Conservation (phyloP, 2,329 filamentous ascomycete genomes). For the Elsinoe batatas region DNA sequence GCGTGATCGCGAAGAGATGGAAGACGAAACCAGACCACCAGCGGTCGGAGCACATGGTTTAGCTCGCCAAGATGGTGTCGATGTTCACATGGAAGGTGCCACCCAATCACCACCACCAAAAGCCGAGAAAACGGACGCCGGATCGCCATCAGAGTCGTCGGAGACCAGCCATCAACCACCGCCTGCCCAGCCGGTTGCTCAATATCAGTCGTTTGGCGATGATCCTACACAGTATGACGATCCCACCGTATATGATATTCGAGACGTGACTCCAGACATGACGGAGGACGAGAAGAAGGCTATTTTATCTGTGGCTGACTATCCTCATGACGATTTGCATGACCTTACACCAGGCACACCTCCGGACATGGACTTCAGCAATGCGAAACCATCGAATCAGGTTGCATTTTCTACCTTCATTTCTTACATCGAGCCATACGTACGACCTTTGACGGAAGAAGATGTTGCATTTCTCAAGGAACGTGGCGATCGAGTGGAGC, state of each 20-base stretch:
- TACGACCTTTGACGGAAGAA: slow-evolving; percentile 81
- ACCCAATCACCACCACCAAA: slow-evolving; percentile 16
- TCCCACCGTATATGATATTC: slow-evolving; percentile 89
- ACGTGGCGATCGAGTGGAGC: slow-evolving; percentile 65
- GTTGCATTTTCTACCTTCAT: slow-evolving; percentile 89
- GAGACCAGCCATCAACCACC: slow-evolving; percentile 49
- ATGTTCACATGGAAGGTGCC: slow-evolving; percentile 47
- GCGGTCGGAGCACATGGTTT: slow-evolving; percentile 54
- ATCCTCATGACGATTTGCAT: slow-evolving; percentile 68
- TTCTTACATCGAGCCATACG: slow-evolving; percentile 86
- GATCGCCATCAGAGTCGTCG: slow-evolving; percentile 50
- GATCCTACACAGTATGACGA: slow-evolving; percentile 87
- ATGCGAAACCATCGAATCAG: slow-evolving; percentile 84
- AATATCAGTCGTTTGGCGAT: slow-evolving; percentile 77
- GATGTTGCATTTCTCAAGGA: slow-evolving; percentile 89
- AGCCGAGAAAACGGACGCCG: slow-evolving; percentile 34
- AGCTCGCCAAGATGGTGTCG: slow-evolving; percentile 54
- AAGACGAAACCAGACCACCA: slow-evolving; percentile 44
- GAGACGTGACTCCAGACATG: slow-evolving; percentile 63
- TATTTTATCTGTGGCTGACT: slow-evolving; percentile 78
- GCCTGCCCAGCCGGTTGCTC: slow-evolving; percentile 52
- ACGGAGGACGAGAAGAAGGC: slow-evolving; percentile 73
- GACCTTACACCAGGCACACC: slow-evolving; percentile 81
- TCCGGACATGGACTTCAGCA: slow-evolving; percentile 92
- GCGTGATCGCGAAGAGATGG: slow-evolving; percentile 52